Conservation (phyloP, 1,284 basidiomycete genomes). For the Malassezia globosa region DNA sequence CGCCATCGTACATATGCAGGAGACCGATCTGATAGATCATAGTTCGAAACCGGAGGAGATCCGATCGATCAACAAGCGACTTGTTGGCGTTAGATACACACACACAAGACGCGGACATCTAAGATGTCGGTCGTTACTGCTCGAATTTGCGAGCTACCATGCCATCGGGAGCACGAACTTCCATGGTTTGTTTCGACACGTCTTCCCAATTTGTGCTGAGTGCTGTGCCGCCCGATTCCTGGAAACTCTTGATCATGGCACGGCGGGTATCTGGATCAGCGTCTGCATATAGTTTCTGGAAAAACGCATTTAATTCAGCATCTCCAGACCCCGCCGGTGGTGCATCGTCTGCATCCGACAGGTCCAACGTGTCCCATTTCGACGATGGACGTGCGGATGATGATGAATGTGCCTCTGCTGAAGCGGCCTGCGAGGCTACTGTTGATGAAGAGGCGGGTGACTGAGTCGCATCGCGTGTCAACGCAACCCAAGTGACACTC, state of each 20-base stretch:
- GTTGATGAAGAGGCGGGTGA: too few relatives aligned
- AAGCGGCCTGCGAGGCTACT: neutral
- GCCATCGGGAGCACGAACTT: constrained; percentile 31
- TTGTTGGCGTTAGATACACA: neutral
- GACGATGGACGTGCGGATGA: constrained; percentile 17
- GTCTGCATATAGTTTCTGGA: constrained; percentile 41
- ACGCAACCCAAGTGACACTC: constrained; percentile 23
- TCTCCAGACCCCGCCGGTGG: constrained; percentile 14
- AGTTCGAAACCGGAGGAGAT: too few relatives aligned
- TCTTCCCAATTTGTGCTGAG: constrained; percentile 44
- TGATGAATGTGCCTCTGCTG: neutral
- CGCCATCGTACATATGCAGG: too few relatives aligned
- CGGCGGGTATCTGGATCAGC: constrained; percentile 40
- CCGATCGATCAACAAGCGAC: neutral
- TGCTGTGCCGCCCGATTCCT: constrained; percentile 39
- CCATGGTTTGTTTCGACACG: constrained; percentile 25
- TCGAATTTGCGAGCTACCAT: constrained; percentile 39
- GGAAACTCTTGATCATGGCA: constrained; percentile 44
- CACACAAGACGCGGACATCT: too few relatives aligned
- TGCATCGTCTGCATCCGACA: constrained; percentile 25
- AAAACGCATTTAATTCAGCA: constrained; percentile 38
- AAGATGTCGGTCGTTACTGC: too few relatives aligned
- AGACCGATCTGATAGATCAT: too few relatives aligned
- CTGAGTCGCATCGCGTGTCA: neutral
- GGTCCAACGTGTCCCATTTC: constrained; percentile 39